Evolutionary conservation across 768 basidiomycete genomes (phyloP).

Genomic region (Melanogaster broomeanus): DNA sequence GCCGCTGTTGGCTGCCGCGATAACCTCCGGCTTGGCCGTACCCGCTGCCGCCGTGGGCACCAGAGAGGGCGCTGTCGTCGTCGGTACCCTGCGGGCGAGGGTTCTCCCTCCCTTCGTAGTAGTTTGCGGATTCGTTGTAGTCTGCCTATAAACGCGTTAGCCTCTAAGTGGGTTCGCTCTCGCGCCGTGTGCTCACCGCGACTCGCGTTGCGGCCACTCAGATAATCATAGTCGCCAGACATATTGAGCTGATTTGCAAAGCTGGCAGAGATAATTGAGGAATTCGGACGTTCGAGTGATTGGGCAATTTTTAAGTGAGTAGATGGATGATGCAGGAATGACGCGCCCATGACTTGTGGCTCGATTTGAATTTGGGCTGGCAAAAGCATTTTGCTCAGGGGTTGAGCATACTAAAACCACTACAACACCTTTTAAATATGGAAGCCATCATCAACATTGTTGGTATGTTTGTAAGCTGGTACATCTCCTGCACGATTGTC

Average conservation of each 20-base stretch:
- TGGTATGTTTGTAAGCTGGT: too few species aligned
- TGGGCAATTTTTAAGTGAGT: not conserved
- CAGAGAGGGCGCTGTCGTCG: conserved; percentile 1
- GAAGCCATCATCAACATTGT: too few species aligned
- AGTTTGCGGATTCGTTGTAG: not conserved
- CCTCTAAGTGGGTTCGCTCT: too few species aligned
- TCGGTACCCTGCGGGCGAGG: not conserved
- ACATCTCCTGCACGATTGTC: too few species aligned
- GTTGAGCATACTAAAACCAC: too few species aligned
- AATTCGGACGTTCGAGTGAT: not conserved
- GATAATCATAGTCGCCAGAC: not conserved
- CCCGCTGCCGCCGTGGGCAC: conserved; percentile 4
- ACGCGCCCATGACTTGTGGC: too few species aligned
- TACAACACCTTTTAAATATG: too few species aligned
- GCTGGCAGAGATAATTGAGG: not conserved
- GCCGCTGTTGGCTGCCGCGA: not conserved
- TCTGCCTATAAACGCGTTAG: not conserved
- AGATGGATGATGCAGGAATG: not conserved
- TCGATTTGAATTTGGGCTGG: too few species aligned
- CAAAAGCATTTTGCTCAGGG: too few species aligned
- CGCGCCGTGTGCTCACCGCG: not conserved
- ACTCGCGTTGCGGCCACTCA: not conserved
- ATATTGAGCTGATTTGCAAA: too few species aligned
- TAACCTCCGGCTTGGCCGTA: not conserved
- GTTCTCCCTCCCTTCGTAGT: too few species aligned